Evolutionary conservation across 208 protist genomes (phyloP).

Genomic region (Acanthamoeba triangularis): DNA sequence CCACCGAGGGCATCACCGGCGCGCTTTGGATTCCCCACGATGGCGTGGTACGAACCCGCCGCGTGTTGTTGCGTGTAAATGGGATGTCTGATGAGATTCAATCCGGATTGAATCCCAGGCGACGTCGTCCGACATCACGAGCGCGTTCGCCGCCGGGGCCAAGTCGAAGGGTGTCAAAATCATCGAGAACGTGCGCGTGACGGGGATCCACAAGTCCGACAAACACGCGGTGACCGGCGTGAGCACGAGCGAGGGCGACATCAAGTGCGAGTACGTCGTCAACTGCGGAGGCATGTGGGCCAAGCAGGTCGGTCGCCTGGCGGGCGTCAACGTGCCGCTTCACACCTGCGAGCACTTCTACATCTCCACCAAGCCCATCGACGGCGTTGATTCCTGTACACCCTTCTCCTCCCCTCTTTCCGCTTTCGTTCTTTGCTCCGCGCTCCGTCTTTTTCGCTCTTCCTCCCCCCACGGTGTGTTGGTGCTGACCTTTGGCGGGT

Average conservation of each 20-base stretch:
- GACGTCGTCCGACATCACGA: conserved; percentile 2
- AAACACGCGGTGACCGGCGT: conserved; percentile 18
- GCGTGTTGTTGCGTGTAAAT: not conserved
- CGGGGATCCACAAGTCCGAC: not conserved
- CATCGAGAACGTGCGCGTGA: conserved; percentile 7
- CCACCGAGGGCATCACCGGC: not conserved
- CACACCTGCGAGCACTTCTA: not conserved
- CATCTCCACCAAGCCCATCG: not conserved
- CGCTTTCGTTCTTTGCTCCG: no score
- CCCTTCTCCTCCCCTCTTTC: no score
- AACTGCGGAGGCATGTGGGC: conserved; percentile 41
- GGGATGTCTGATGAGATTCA: no score
- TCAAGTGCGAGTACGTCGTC: conserved; percentile 14
- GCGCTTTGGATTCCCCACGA: not conserved
- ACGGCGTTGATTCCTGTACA: not conserved
- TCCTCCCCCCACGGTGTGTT: not conserved
- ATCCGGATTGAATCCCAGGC: not conserved
- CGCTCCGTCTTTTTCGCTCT: not conserved
- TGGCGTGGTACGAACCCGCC: not conserved
- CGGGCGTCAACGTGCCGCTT: conserved; percentile 6
- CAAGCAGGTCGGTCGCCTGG: not conserved
- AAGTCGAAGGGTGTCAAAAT: not conserved
- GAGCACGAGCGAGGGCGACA: not conserved
- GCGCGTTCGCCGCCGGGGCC: not conserved
- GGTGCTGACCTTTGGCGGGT: not conserved